These are phyloP conservation scores for Lithohypha guttulata DNA, from an alignment of 2,329 filamentous ascomycete species.

Conservation along the genomic window DNA sequence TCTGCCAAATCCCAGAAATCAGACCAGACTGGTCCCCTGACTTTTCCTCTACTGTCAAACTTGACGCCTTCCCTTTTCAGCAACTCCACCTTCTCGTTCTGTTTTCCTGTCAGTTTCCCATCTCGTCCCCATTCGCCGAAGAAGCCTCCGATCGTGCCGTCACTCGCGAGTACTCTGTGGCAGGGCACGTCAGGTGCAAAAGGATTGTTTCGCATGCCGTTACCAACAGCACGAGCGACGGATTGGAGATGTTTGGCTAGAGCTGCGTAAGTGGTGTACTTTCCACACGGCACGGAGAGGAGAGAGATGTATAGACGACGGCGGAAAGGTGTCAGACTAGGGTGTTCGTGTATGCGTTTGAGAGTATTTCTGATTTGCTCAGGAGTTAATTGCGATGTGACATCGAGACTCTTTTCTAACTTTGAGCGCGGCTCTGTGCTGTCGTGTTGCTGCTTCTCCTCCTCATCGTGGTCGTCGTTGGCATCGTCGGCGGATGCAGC, in stretches of 20 bases:
- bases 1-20: conserved; percentile 6
- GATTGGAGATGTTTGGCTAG: conserved; percentile 46
- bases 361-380: conserved; percentile 22
- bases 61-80: conserved; percentile 28
- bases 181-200: conserved; percentile 35
- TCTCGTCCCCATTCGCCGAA: conserved; percentile 38
- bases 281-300: conserved; percentile 64
- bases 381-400: background rate
- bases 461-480: background rate
- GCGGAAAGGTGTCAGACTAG: conserved; percentile 40
- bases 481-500: conserved; percentile 13
- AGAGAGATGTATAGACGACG: conserved; percentile 56
- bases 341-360: conserved; percentile 33
- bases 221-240: conserved; percentile 29
- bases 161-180: conserved; percentile 26
- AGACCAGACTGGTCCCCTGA: conserved; percentile 12
- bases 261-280: conserved; percentile 66
- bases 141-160: conserved; percentile 35
- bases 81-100: conserved; percentile 28
- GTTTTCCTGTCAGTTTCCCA: conserved; percentile 34
- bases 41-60: conserved; percentile 24
- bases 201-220: conserved; percentile 32
- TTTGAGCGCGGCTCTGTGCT: no score
- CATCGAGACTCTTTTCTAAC: background rate
- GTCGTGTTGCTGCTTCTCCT: background rate